These are phyloP conservation scores for Cercospora brassicicola DNA, from an alignment of 2,329 filamentous ascomycete species.

Conservation along the genomic window DNA sequence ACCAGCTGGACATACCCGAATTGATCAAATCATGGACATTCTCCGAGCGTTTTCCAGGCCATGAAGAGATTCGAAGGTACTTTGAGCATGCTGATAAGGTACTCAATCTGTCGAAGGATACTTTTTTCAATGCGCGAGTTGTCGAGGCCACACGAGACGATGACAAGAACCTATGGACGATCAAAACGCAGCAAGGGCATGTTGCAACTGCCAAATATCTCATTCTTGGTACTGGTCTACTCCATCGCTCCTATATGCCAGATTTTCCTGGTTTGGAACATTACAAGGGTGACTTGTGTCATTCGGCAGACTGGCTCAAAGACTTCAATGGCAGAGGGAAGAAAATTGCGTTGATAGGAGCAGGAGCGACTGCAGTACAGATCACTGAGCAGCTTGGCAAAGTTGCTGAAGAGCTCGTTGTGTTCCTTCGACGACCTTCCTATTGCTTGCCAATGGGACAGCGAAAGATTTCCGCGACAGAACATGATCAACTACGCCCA, in stretches of 20 bases:
- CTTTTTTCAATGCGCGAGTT: slow-evolving; percentile 59
- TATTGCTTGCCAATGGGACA: slow-evolving; percentile 63
- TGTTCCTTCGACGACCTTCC: slow-evolving; percentile 69
- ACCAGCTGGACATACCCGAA: slow-evolving; percentile 51
- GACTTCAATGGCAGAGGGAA: slow-evolving; percentile 39
- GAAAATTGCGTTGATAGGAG: slow-evolving; percentile 46
- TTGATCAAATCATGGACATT: slow-evolving; percentile 58
- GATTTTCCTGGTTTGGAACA: slow-evolving; percentile 39
- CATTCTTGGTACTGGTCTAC: slow-evolving; percentile 42
- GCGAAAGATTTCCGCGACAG: slow-evolving; percentile 45
- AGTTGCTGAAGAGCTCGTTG: slow-evolving; percentile 47
- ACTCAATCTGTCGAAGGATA: slow-evolving; percentile 58
- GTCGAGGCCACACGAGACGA: slow-evolving; percentile 55
- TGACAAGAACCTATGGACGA: slow-evolving; percentile 49
- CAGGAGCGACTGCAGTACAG: slow-evolving; percentile 47
- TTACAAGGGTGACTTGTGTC: slow-evolving; percentile 45
- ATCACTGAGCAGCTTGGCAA: slow-evolving; percentile 39
- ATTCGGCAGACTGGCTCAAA: slow-evolving; percentile 45
- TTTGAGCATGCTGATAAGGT: slow-evolving; percentile 62
- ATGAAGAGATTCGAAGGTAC: slow-evolving; percentile 54
- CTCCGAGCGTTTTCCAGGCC: slow-evolving; percentile 36
- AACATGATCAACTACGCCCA: slow-evolving; percentile 51
- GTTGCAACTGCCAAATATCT: slow-evolving; percentile 39
- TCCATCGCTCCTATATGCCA: slow-evolving; percentile 43
- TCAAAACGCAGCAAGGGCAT: slow-evolving; percentile 53